Conservation (phyloP, 2,329 filamentous ascomycete species). For the Hymenotorrendiella dingleyae region DNA sequence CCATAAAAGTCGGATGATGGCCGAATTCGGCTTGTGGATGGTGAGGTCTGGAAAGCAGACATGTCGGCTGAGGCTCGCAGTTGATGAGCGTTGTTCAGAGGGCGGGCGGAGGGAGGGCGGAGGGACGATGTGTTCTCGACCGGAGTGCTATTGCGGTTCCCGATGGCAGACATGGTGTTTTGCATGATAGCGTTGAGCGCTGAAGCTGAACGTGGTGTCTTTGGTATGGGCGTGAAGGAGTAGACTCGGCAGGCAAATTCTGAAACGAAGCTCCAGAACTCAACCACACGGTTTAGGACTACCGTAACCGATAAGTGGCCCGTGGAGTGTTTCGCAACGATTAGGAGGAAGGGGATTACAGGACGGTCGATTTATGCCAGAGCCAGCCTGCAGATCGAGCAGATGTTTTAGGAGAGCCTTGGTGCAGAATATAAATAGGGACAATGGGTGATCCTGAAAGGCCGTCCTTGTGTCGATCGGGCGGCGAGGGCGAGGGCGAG, state of each 20-base stretch:
- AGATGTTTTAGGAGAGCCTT: slow-evolving; percentile 12
- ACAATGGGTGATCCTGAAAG: slow-evolving; percentile 21
- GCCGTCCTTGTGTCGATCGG: slow-evolving; percentile 20
- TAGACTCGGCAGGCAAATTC: slow-evolving; percentile 20
- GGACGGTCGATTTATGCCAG: slow-evolving; percentile 19
- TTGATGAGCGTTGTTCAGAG: slow-evolving; percentile 73
- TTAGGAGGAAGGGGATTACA: slow-evolving; percentile 21
- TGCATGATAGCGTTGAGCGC: slow-evolving; percentile 37
- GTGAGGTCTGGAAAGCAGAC: slow-evolving; percentile 69
- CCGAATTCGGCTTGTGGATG: slow-evolving; percentile 72
- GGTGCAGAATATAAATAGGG: slow-evolving; percentile 21
- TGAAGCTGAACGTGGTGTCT: too few relatives aligned
- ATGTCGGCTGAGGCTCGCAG: slow-evolving; percentile 95
- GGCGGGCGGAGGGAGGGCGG: slow-evolving; percentile 73
- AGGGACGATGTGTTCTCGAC: slow-evolving; percentile 74
- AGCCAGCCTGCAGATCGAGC: too few relatives aligned
- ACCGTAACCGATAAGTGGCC: slow-evolving; percentile 30
- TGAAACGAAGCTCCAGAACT: slow-evolving; percentile 27
- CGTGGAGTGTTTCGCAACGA: slow-evolving; percentile 36
- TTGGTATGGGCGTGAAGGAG: too few relatives aligned
- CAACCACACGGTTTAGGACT: too few relatives aligned
- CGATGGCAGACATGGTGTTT: slow-evolving; percentile 56
- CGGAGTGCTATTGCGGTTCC: slow-evolving; percentile 95
- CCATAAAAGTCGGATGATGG: slow-evolving; percentile 95
- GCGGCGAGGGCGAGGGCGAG: too few relatives aligned